These are phyloP conservation scores for Crithidia brevicula DNA, from an alignment of 208 protist species.

Conservation along the genomic window DNA sequence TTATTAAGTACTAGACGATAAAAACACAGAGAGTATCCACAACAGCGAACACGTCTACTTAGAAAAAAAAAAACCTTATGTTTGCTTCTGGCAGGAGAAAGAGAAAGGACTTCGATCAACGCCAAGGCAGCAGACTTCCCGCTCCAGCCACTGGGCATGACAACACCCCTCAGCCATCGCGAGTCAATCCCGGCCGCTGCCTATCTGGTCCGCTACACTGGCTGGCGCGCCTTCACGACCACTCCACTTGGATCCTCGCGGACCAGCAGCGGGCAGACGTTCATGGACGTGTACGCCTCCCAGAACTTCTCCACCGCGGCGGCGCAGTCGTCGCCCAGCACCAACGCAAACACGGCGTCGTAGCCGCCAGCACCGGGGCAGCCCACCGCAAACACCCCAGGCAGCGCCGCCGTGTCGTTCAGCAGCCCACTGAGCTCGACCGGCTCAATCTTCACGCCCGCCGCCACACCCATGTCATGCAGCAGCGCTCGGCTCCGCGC, in stretches of 20 bases:
- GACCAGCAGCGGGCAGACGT: constrained; percentile 82
- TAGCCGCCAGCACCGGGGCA: constrained; percentile 95
- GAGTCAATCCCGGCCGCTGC: too few relatives aligned
- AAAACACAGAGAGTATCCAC: too few relatives aligned
- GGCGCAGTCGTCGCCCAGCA: constrained; percentile 68
- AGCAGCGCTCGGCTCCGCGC: constrained; percentile 49
- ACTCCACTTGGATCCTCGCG: constrained; percentile 80
- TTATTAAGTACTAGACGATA: too few relatives aligned
- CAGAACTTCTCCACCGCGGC: constrained; percentile 72
- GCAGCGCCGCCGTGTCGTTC: constrained; percentile 79
- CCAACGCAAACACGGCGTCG: constrained; percentile 93
- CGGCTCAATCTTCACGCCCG: constrained; percentile 90
- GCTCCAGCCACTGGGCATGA: too few relatives aligned
- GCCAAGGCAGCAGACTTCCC: too few relatives aligned
- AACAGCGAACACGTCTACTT: too few relatives aligned
- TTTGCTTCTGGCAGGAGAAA: too few relatives aligned
- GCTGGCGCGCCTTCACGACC: constrained; percentile 28
- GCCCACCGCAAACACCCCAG: constrained; percentile 92
- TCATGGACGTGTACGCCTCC: constrained; percentile 61
- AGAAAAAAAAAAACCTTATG: too few relatives aligned
- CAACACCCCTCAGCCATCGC: too few relatives aligned
- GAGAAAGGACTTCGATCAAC: too few relatives aligned
- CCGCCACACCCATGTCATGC: constrained; percentile 82
- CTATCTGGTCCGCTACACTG: too few relatives aligned
- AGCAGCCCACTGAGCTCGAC: constrained; percentile 78